Conservation (phyloP, 2,329 filamentous ascomycete genomes). For the Penicillium polonicum region DNA sequence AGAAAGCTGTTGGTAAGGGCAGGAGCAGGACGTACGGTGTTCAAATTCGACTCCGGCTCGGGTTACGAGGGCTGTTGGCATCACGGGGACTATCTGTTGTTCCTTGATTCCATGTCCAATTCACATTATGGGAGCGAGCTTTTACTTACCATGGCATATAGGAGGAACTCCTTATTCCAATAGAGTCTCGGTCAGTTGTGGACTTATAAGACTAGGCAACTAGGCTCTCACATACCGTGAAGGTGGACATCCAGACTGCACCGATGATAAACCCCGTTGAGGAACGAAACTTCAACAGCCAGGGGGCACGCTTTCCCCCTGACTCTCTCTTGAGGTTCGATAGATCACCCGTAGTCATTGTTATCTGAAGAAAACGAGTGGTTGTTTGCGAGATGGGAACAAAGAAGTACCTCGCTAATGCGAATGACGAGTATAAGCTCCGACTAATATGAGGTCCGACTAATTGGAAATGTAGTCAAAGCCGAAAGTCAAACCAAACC, state of each 20-base stretch:
- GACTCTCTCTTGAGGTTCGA: neutral
- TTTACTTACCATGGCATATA: constrained; percentile 32
- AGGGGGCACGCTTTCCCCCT: constrained; percentile 16
- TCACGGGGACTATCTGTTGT: constrained; percentile 32
- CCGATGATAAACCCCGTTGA: constrained; percentile 58
- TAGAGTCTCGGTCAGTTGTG: neutral
- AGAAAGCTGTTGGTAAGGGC: neutral
- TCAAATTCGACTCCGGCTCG: constrained; percentile 25
- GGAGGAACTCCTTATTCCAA: constrained; percentile 26
- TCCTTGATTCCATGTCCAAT: neutral
- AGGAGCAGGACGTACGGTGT: constrained; percentile 23
- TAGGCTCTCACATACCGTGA: constrained; percentile 25
- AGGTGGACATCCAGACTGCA: constrained; percentile 49
- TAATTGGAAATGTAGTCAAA: neutral
- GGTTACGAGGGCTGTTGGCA: constrained; percentile 29
- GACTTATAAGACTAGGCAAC: neutral
- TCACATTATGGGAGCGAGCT: neutral
- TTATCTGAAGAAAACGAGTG: neutral
- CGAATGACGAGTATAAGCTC: neutral
- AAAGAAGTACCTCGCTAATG: neutral
- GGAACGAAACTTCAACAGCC: constrained; percentile 53
- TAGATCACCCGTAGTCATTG: neutral
- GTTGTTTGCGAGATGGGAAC: neutral
- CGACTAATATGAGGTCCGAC: neutral
- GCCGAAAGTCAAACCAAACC: neutral